Percentiles rank a stretch among this genome's conserved stretches.
phyloP scores from a whole-genome alignment of 805 yeast genomes.

The Metschnikowia cerradonensis region DNA sequence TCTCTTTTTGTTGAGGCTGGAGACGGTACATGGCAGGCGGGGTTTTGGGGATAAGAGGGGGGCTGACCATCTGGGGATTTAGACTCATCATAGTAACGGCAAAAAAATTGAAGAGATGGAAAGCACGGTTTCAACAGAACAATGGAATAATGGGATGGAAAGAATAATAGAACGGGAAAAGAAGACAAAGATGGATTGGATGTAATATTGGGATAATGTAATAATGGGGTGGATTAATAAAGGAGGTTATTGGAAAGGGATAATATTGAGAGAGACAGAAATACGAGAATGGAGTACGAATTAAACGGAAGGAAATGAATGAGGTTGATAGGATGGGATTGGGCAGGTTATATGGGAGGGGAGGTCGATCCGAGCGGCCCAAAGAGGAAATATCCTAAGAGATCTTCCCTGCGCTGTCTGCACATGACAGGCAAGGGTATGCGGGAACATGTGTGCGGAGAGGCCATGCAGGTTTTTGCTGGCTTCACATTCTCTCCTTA shows the following conservation, averaged over 20 bases:
- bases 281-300: neutral
- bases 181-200: too few species aligned
- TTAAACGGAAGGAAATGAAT: too few species aligned
- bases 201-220: too few species aligned
- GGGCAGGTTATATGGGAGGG: neutral
- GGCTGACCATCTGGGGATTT: neutral
- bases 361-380: neutral
- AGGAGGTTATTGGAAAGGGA: too few species aligned
- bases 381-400: neutral
- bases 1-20: too few species aligned
- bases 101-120: too few species aligned
- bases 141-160: too few species aligned
- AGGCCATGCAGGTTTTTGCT: neutral
- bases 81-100: neutral
- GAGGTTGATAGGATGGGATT: neutral
- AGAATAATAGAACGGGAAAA: too few species aligned
- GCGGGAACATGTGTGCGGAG: neutral
- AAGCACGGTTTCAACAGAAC: too few species aligned
- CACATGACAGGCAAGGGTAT: neutral
- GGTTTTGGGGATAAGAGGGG: neutral
- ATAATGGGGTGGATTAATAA: too few species aligned
- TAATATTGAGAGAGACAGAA: neutral
- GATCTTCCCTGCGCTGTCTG: neutral
- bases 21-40: too few species aligned
- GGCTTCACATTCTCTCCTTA: neutral